Base-by-base conservation (phyloP, 2,329 filamentous ascomycete genomes). In the Aspergillus sojae region DNA sequence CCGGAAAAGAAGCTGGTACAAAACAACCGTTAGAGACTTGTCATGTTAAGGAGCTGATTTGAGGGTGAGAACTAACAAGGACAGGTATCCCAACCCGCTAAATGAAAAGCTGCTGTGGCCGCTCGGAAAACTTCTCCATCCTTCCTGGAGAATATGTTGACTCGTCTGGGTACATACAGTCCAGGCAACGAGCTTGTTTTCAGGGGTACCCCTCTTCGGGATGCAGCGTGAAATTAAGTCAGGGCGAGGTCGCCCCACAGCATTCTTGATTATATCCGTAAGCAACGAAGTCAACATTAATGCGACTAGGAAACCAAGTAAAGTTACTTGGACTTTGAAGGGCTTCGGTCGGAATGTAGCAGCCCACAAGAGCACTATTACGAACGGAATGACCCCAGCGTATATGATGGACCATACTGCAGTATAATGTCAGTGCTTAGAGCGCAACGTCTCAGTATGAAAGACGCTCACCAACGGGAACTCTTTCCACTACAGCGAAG, bases 231-330 rank as follows among this genome's bases (percentile, higher is more conserved):
- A 88, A 48, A 98, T 87, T 41, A 97, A 81, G 78, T 98, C 94
- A 4, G 94, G 94, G 7, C 94, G 87, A 34, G 93, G 92, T 12
- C 92, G 82, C 10, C 92, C 92, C 30, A 94, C 91, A 11, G 91
- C 86, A 74, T 96, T 97, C 79, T 99, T 99, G 74, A 98, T 85
- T 32, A 94, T 81, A 75, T 98, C 94, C 52, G 95, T 98, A 50
- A 98, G 82, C 76, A 97, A 91, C 6, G 88, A 86, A 0, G 92
- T 90, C 57, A 97, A 84, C 69, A 93, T 83, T 30, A 98, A 79
- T 67, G 89, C 87, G 71, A 94, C 92, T 57, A 89, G 81, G 64
- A 97, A 88, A 26, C 93, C 91, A 1, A 99, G 87, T 58, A 96
- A 81, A 0, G 93, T 91, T 67, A 94, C 91, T 79, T 98, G 94